Conservation (phyloP, 331 rosid species). For the Malus hybrid region DNA sequence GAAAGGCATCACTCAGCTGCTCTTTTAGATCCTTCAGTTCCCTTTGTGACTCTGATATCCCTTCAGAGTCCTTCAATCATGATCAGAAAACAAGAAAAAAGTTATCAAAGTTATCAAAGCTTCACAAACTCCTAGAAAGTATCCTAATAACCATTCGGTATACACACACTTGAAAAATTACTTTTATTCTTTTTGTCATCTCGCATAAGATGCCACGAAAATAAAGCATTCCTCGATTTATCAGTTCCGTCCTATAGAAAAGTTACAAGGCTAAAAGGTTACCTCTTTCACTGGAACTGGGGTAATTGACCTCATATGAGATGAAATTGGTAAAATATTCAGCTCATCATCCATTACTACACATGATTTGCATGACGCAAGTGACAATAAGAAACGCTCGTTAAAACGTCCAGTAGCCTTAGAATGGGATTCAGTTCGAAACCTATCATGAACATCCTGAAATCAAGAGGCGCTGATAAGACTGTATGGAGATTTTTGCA, state of each 20-base stretch:
- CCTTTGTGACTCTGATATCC: slow-evolving; percentile 66
- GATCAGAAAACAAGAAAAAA: slow-evolving; percentile 8
- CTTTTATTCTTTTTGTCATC: not conserved
- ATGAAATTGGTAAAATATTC: slow-evolving; percentile 80
- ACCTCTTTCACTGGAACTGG: slow-evolving; percentile 73
- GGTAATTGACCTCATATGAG: slow-evolving; percentile 71
- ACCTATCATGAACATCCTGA: slow-evolving; percentile 94
- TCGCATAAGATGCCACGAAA: not conserved
- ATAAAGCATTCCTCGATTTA: not conserved
- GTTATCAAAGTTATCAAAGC: not conserved
- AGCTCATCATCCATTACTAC: slow-evolving; percentile 89
- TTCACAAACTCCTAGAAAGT: not conserved
- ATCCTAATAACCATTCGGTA: not conserved
- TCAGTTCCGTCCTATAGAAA: not conserved
- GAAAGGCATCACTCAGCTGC: slow-evolving; percentile 67
- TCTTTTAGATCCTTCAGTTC: slow-evolving; percentile 79
- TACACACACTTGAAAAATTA: not conserved
- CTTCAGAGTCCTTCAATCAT: slow-evolving; percentile 57
- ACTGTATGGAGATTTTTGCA: not conserved
- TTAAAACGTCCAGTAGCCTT: slow-evolving; percentile 80
- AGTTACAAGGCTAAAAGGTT: slow-evolving; percentile 8
- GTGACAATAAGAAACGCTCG: slow-evolving; percentile 86
- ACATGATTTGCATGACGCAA: slow-evolving; percentile 85
- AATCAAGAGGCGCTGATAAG: slow-evolving; percentile 12
- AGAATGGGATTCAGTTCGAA: slow-evolving; percentile 88